These are phyloP conservation scores for Ascodesmis nigricans DNA, from an alignment of 495 filamentous ascomycete genomes.

Conservation along the genomic window DNA sequence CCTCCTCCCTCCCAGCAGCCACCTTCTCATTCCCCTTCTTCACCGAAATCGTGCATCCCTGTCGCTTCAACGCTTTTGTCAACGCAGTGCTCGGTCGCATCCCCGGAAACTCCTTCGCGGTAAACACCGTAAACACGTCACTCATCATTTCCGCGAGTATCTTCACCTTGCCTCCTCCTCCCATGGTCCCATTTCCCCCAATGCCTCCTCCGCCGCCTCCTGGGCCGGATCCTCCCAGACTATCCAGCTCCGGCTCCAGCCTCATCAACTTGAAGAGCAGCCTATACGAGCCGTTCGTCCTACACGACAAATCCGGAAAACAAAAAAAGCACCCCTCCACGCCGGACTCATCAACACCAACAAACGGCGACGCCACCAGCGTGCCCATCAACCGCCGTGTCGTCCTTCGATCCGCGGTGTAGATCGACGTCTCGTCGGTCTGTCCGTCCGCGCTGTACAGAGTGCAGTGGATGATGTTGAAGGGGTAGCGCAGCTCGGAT, in stretches of 20 bases:
- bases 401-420: constrained; percentile 30
- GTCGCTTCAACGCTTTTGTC: constrained; percentile 46
- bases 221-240: constrained; percentile 20
- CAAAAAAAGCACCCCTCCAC: constrained; percentile 73
- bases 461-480: constrained; percentile 68
- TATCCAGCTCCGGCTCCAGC: constrained; percentile 31
- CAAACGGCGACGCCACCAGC: constrained; percentile 50
- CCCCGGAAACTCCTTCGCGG: constrained; percentile 91
- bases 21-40: constrained; percentile 60
- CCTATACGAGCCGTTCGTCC: constrained; percentile 62
- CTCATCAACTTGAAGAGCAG: constrained; percentile 77
- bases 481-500: constrained; percentile 45
- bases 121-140: constrained; percentile 67
- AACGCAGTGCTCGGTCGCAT: constrained; percentile 56
- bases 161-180: too few species aligned
- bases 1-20: constrained; percentile 22
- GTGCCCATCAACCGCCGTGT: constrained; percentile 59
- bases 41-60: constrained; percentile 56
- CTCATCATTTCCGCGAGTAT: constrained; percentile 34
- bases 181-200: too few species aligned
- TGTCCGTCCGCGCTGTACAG: constrained; percentile 40
- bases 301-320: constrained; percentile 82
- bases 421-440: constrained; percentile 33
- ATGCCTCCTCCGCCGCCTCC: too few species aligned
- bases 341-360: constrained; percentile 41